Conservation (phyloP, 805 yeast genomes). For the Cyberlindnera americana region DNA sequence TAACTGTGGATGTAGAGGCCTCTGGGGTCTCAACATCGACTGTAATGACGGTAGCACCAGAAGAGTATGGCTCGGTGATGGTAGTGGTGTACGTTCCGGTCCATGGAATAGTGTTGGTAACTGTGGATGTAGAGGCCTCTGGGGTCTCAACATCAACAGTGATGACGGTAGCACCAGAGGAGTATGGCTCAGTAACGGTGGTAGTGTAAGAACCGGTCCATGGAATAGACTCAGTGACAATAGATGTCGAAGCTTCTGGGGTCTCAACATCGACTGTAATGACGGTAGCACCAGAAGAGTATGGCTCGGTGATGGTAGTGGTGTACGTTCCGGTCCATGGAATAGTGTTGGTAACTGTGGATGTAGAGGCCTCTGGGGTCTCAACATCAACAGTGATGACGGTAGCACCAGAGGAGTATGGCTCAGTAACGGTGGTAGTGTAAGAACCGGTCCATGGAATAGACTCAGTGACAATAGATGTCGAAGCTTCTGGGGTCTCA, state of each 20-base stretch:
- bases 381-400: background rate
- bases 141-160: background rate
- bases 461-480: background rate
- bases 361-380: background rate
- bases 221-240: background rate
- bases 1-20: background rate
- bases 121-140: background rate
- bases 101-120: constrained; percentile 1
- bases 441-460: background rate
- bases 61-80: constrained; percentile 8
- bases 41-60: constrained; percentile 12
- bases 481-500: constrained; percentile 1
- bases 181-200: constrained; percentile 1
- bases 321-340: constrained; percentile 15
- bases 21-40: constrained; percentile 9
- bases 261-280: constrained; percentile 8
- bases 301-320: constrained; percentile 13
- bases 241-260: background rate
- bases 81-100: constrained; percentile 11
- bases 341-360: background rate
- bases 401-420: background rate
- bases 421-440: background rate
- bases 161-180: background rate
- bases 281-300: constrained; percentile 10
- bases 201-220: constrained; percentile 1